These are phyloP conservation scores for Hansenula lynferdii DNA, from an alignment of 1,139 yeast species.

Conservation along the genomic window DNA sequence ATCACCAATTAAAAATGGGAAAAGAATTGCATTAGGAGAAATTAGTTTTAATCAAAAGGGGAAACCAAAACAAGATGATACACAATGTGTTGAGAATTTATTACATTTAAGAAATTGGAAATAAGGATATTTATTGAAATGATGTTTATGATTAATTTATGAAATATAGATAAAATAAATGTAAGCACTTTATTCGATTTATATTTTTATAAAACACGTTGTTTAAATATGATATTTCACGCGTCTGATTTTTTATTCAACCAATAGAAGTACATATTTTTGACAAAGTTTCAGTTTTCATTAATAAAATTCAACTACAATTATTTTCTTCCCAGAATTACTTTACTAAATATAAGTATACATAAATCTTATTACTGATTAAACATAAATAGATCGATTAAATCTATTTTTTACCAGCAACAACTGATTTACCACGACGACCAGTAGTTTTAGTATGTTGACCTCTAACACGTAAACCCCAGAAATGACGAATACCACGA, in stretches of 20 bases:
- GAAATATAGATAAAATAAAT: not conserved
- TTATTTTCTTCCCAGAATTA: too few species aligned
- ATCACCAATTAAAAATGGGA: not conserved
- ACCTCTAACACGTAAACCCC: constrained; percentile 97
- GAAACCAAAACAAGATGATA: constrained; percentile 4
- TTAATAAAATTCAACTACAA: too few species aligned
- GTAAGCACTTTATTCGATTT: too few species aligned
- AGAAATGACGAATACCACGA: constrained; percentile 99
- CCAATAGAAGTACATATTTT: too few species aligned
- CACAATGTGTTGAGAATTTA: constrained; percentile 6
- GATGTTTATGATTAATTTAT: not conserved
- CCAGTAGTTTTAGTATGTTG: constrained; percentile 99
- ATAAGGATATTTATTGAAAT: constrained; percentile 2
- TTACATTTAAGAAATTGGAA: constrained; percentile 8
- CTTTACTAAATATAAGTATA: too few species aligned
- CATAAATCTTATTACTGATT: not conserved
- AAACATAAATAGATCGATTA: not conserved
- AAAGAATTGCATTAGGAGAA: constrained; percentile 7
- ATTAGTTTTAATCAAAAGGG: constrained; percentile 1
- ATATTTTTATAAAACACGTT: too few species aligned
- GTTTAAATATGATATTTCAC: too few species aligned
- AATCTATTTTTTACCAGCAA: constrained; percentile 7
- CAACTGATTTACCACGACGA: constrained; percentile 60
- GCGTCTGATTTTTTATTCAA: too few species aligned
- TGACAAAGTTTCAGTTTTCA: too few species aligned